Conservation (phyloP, 345 rosid species). For the Euphorbia tirucalli region DNA sequence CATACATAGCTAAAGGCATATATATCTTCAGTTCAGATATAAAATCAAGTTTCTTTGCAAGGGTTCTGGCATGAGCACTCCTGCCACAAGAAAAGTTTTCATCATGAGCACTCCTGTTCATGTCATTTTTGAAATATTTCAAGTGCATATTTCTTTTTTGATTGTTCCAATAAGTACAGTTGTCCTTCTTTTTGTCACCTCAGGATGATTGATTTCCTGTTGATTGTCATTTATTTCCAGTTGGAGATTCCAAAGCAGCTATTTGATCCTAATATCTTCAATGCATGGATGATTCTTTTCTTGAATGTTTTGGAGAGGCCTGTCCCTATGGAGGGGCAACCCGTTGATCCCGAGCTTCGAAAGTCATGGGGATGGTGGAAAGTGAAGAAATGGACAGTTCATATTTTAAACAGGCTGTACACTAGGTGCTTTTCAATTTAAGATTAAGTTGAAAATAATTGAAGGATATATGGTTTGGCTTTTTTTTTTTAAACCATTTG, state of each 20-base stretch:
- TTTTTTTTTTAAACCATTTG: slow-evolving; percentile 7
- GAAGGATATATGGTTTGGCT: not conserved
- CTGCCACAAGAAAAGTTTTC: not conserved
- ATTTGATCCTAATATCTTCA: slow-evolving; percentile 69
- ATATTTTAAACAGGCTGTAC: slow-evolving; percentile 86
- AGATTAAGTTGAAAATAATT: slow-evolving; percentile 4
- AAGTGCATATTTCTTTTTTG: not conserved
- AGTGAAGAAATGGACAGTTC: slow-evolving; percentile 99
- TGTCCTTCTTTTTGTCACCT: not conserved
- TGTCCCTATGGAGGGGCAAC: slow-evolving; percentile 93
- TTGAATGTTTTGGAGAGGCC: slow-evolving; percentile 85
- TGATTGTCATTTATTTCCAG: slow-evolving; percentile 37
- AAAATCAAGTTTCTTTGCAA: not conserved
- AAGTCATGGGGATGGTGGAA: slow-evolving; percentile 99
- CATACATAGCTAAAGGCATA: too few relatives aligned
- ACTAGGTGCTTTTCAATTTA: slow-evolving; percentile 52
- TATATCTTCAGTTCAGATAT: not conserved
- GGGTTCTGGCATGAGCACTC: not conserved
- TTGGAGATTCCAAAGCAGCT: slow-evolving; percentile 95
- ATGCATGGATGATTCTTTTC: slow-evolving; percentile 95
- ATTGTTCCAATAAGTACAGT: not conserved
- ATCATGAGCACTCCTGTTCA: not conserved
- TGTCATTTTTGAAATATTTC: not conserved
- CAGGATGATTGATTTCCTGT: not conserved
- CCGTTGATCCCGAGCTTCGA: slow-evolving; percentile 79